Base-by-base conservation (phyloP, 2,329 filamentous ascomycete species). In the Chrysoporthe cubensis region DNA sequence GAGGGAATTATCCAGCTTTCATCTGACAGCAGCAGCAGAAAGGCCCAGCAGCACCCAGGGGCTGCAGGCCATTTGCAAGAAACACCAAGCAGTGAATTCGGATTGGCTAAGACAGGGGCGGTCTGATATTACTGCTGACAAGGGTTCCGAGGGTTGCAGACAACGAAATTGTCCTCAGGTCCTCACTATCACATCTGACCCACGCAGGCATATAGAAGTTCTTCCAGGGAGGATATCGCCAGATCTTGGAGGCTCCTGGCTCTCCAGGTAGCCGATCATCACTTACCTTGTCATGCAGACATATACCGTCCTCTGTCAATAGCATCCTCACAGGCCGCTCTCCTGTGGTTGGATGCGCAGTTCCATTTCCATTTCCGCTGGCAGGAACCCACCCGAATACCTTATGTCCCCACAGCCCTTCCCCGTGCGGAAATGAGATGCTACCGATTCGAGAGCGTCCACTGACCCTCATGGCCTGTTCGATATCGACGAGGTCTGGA, bases 91-190 rank as follows among this genome's bases (percentile, higher is more conserved):
- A 43, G 37, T 13, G 40, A 44, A 26, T 46, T 61, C n/a, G 59
- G 59, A 61, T 61, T 61, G 59, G 59, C 59, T n/a, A 61, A 46
- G 42, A 61, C 59, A 21, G 59, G 59, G 59, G 59, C 59, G 21
- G 59, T 61, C 26, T 61, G 59, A 61, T 61, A 61, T 61, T 44
- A 61, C 43, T 34, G 16, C 43, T 34, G 43, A 46, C 59, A 46
- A 46, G 59, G 59, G 42, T 46, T 18, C 42, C 14, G n/a, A 43
- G 37, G 13, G 21, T 3, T 59, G 18, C 37, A 21, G 32, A 54
- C 50, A 21, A 54, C 13, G 21, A 32, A 54, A 16, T 16, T 21
- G 14, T 8, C 50, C 50, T 54, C 26, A 26, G 5, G 37, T 40
- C 5, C 37, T 40, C 9, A 32, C 11, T 16, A 16, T 34, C 26